phyloP scores from a whole-genome alignment of 768 basidiomycete genomes.

The Piloderma croceum region DNA sequence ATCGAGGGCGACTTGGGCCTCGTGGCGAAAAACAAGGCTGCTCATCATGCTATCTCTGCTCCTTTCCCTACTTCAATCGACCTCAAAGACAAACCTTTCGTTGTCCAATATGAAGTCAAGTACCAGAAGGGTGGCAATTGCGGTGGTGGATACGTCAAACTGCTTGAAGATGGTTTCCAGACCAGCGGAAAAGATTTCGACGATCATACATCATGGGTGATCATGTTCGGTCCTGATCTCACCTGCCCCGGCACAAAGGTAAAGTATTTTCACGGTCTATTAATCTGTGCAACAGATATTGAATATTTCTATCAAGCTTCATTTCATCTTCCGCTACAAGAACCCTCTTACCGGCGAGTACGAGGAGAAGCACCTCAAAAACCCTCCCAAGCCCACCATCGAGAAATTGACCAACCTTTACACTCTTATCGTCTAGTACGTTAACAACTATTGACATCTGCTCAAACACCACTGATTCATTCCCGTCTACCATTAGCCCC shows the following conservation, averaged over 20 bases:
- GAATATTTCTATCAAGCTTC: conserved; percentile 47
- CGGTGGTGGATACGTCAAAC: conserved; percentile 97
- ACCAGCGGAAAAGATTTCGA: conserved; percentile 89
- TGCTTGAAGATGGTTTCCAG: conserved; percentile 92
- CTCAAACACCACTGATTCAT: conserved; percentile 2
- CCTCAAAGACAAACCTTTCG: conserved; percentile 79
- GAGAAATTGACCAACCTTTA: conserved; percentile 91
- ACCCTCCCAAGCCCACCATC: conserved; percentile 78
- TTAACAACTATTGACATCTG: conserved; percentile 11
- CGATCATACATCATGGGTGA: conserved; percentile 88
- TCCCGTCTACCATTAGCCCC: conserved; percentile 45
- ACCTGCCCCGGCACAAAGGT: conserved; percentile 92
- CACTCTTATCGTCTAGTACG: conserved; percentile 88
- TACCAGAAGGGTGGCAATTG: conserved; percentile 99
- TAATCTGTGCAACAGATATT: conserved; percentile 4
- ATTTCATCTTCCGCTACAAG: conserved; percentile 99
- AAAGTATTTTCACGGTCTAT: conserved; percentile 5
- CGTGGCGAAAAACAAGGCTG: conserved; percentile 94
- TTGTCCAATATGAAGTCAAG: conserved; percentile 98
- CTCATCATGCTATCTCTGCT: conserved; percentile 97
- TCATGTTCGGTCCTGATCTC: conserved; percentile 98
- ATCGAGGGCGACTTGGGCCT: conserved; percentile 86
- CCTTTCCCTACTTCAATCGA: conserved; percentile 74
- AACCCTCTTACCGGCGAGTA: conserved; percentile 87
- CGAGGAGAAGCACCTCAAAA: conserved; percentile 93